Evolutionary conservation across 202 grass and related monocot species (phyloP).

Genomic region (Hordeum pubiflorum): DNA sequence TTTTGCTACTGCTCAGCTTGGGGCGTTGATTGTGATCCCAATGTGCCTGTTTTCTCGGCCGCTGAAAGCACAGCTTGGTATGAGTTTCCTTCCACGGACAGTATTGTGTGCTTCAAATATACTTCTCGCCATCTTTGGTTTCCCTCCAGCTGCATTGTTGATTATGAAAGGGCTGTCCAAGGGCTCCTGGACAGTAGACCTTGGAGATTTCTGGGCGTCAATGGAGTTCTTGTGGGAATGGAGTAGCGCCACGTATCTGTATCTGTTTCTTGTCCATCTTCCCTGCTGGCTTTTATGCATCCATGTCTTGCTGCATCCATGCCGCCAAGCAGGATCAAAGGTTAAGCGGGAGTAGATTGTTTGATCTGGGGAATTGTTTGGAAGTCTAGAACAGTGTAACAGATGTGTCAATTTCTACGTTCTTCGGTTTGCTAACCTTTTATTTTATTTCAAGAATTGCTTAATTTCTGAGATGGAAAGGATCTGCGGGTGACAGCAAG

Average conservation of each 20-base stretch:
- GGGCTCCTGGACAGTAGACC: constrained; percentile 31
- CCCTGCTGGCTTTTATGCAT: constrained; percentile 84
- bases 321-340: constrained; percentile 19
- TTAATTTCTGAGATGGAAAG: neutral
- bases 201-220: constrained; percentile 67
- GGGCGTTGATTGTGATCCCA: constrained; percentile 65
- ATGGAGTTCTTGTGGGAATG: constrained; percentile 82
- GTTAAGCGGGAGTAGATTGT: constrained; percentile 39
- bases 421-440: neutral
- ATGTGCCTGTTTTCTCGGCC: constrained; percentile 72
- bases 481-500: neutral
- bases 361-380: neutral
- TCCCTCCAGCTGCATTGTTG: constrained; percentile 48
- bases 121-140: constrained; percentile 45
- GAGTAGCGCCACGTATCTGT: constrained; percentile 88
- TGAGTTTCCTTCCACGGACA: constrained; percentile 22
- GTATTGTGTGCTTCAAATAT: constrained; percentile 44
- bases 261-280: constrained; percentile 70
- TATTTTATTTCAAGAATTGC: neutral
- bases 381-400: neutral
- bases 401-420: neutral
- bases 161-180: constrained; percentile 38
- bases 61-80: constrained; percentile 30
- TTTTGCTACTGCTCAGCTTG: constrained; percentile 81
- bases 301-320: constrained; percentile 76